phyloP scores from a whole-genome alignment of 108 stramenopile species.

The Nitzschia sp. region DNA sequence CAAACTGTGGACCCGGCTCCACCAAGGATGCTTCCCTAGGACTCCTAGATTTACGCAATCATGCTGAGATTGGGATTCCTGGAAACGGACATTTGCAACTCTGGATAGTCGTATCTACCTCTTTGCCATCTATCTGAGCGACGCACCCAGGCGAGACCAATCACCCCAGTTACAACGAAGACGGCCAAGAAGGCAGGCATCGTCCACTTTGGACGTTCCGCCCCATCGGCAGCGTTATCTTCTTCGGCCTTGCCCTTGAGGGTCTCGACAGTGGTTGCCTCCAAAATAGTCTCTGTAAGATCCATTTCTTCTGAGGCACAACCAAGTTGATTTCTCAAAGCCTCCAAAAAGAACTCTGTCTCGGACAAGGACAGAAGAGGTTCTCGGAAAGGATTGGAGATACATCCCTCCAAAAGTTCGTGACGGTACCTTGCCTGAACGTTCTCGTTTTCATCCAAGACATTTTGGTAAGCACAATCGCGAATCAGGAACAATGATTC shows the following conservation, averaged over 20 bases:
- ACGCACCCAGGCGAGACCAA: neutral
- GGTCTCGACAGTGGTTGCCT: neutral
- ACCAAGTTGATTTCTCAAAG: conserved; percentile 9
- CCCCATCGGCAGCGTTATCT: neutral
- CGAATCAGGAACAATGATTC: conserved; percentile 15
- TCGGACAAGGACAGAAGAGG: neutral
- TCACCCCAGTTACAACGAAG: neutral
- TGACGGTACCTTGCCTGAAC: neutral
- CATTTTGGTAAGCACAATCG: conserved; percentile 25
- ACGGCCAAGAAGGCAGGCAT: neutral
- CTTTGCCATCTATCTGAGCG: neutral
- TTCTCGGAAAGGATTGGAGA: neutral
- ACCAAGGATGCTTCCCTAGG: no score
- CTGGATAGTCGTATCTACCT: neutral
- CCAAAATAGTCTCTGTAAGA: neutral
- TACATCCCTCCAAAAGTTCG: neutral
- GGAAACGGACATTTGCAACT: neutral
- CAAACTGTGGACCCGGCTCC: no score
- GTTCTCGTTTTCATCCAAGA: conserved; percentile 9
- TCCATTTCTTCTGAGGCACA: conserved; percentile 5
- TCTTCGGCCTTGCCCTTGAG: neutral
- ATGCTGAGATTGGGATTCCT: neutral
- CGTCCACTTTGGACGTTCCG: neutral
- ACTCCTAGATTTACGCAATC: neutral
- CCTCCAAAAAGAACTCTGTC: conserved; percentile 14